Evolutionary conservation across 2,329 filamentous ascomycete genomes (phyloP), one percentile per base, ranked within the genome.

Genomic region (Talaromyces islandicus): DNA sequence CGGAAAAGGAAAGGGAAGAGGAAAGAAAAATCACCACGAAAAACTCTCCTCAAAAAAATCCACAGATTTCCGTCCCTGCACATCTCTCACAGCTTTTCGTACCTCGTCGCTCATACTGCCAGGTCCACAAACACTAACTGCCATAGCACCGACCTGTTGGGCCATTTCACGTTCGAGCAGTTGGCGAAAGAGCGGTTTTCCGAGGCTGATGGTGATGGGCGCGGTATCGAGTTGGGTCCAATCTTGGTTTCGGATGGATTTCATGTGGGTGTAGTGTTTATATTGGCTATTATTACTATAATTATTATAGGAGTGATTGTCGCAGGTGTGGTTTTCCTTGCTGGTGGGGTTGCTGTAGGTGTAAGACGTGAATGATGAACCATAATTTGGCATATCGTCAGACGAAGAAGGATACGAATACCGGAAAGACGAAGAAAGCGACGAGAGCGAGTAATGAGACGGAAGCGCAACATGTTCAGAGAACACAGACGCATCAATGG

Each of bases 141-240:
- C 88, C 84, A 95, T 92, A 60, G 91, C 90, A 11, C 92, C 92
- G 57, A 89, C 80, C 72, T 92, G 89, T 66, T 88, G 83, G 66
- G 85, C 81, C 32, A 91, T 87, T 77, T 95, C 91, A 71, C 54
- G 46, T 32, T 59, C 54, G 87, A 87, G 66, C 54, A 96, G 78
- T 38, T 56, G 53, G 48, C 52, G 43, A 30, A 61, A 61, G 24
- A 58, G 43, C 25, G 56, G 60, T 35, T 61, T 61, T 35, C 60
- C 56, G n/a, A 61, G 51, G 17, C 57, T 61, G 25, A 61, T 58
- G 5, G 41, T 61, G 27, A 61, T 51, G 5, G 56, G 56, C 7
- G 53, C 56, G 7, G 41, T 41, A 51, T 43, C 30, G 51, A 61
- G 56, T 41, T 61, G 50, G 6, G 60, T 58, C 60, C 60, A 61